phyloP scores from a whole-genome alignment of 2,329 filamentous ascomycete genomes.

The Paecilomyces sp. region DNA sequence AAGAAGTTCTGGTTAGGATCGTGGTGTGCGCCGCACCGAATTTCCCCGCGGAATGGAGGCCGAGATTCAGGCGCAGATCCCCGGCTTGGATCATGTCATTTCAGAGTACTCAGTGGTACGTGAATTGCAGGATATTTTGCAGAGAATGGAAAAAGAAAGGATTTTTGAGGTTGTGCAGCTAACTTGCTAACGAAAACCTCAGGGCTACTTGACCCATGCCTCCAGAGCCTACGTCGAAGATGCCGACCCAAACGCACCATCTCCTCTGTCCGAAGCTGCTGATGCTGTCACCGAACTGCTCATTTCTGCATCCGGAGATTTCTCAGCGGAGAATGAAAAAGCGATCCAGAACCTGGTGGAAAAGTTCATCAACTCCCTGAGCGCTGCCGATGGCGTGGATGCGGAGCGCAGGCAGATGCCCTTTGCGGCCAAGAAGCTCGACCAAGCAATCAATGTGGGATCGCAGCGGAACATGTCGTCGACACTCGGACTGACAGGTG shows the following conservation, averaged over 20 bases:
- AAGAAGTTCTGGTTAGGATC: neutral
- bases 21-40: neutral
- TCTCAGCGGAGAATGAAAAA: conserved; percentile 62
- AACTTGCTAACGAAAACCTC: conserved; percentile 1
- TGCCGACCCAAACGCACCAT: conserved; percentile 58
- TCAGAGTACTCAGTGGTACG: conserved; percentile 76
- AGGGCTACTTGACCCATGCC: conserved; percentile 88
- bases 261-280: conserved; percentile 78
- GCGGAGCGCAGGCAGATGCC: conserved; percentile 63
- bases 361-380: conserved; percentile 81
- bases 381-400: conserved; percentile 61
- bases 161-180: neutral
- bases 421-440: conserved; percentile 73
- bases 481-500: conserved; percentile 78
- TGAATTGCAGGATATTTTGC: conserved; percentile 4
- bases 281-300: conserved; percentile 79
- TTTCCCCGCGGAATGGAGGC: conserved; percentile 62
- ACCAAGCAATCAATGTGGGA: conserved; percentile 91
- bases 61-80: conserved; percentile 76
- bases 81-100: conserved; percentile 79
- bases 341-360: conserved; percentile 77
- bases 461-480: conserved; percentile 94
- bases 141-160: neutral
- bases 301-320: conserved; percentile 83
- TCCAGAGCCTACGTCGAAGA: conserved; percentile 76